Base-by-base conservation (phyloP, 805 yeast species). In the Lipomyces starkeyi region DNA sequence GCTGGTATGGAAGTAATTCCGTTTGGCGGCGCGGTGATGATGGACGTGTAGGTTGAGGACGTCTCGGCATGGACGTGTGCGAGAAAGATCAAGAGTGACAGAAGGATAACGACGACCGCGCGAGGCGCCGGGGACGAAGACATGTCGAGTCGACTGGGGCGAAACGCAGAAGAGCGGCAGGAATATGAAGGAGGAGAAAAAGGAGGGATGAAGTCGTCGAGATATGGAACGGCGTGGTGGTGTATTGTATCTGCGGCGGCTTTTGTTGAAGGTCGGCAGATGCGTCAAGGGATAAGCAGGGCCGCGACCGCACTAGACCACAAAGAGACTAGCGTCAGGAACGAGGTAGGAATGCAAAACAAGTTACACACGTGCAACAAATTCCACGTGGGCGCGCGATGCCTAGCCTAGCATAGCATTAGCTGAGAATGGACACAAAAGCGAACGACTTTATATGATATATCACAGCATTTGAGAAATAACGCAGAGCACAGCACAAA, bases 251-350 rank as follows among this genome's bases (percentile, higher is more conserved):
- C 40, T 35, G 40, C 40, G 40, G 40, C 40, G 40, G 14, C 17
- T 11, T 35, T 35, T 35, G 37, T 35, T 35, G 40, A 11, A 35
- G 40, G 40, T 35, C 40, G 3, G 40, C 13, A 11, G 49, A 11
- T 14, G 20, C 20, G 6, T 2, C 8, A n/a, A 43, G 1, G 17
- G 14, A 35, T 5, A 14, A 6, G 49, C 20, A 17, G 20, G 49
- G 49, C 8, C 20, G 49, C 49, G 49, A 43, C 20, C 20, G 20
- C 49, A 3, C 49, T 43, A 43, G 49, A 7, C 49, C 49, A 4
- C 20, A 43, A 43, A 43, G 9, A 43, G 49, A 43, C 49, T 43
- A 43, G 49, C 49, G 49, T n/a, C 49, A 43, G 49, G 49, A 17
- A 43, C 49, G 20, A 9, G 20, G 9, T 14, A 5, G 11, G 11